phyloP scores from a whole-genome alignment of 2,329 filamentous ascomycete genomes.

The Sclerotinia glacialis region DNA sequence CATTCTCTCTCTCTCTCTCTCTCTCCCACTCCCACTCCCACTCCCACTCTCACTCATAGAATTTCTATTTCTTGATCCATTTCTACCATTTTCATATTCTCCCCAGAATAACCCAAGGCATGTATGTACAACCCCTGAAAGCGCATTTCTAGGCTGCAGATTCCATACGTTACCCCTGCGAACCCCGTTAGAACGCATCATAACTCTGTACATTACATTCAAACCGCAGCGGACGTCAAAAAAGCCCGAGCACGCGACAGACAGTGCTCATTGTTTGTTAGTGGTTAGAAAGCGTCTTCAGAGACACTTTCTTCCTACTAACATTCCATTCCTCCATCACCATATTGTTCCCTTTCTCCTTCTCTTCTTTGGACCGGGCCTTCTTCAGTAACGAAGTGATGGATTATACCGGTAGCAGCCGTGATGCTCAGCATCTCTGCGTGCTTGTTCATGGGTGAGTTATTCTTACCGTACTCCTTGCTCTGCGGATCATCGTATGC shows the following conservation, averaged over 20 bases:
- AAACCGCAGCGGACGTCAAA: background rate
- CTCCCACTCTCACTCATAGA: background rate
- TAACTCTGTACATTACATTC: background rate
- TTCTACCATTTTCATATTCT: background rate
- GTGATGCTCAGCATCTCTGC: conserved; percentile 66
- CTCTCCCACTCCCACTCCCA: background rate
- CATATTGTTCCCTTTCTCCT: conserved; percentile 39
- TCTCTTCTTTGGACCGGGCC: conserved; percentile 41
- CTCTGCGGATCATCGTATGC: background rate
- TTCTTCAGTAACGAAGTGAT: conserved; percentile 42
- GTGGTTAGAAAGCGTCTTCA: conserved; percentile 42
- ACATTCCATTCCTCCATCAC: conserved; percentile 30
- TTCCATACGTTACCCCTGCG: background rate
- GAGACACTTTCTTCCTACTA: conserved; percentile 42
- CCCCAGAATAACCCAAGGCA: background rate
- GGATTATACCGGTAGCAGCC: conserved; percentile 51
- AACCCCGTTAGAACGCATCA: conserved; percentile 17
- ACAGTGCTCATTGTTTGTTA: conserved; percentile 16
- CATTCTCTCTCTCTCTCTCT: background rate
- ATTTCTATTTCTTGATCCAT: background rate
- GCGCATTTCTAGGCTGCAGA: conserved; percentile 17
- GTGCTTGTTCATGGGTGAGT: conserved; percentile 68
- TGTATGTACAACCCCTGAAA: conserved; percentile 11
- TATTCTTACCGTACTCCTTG: background rate
- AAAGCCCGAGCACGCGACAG: conserved; percentile 14